Evolutionary conservation across 352 stramenopile species (phyloP).

Genomic region (Aphanomyces euteiches): DNA sequence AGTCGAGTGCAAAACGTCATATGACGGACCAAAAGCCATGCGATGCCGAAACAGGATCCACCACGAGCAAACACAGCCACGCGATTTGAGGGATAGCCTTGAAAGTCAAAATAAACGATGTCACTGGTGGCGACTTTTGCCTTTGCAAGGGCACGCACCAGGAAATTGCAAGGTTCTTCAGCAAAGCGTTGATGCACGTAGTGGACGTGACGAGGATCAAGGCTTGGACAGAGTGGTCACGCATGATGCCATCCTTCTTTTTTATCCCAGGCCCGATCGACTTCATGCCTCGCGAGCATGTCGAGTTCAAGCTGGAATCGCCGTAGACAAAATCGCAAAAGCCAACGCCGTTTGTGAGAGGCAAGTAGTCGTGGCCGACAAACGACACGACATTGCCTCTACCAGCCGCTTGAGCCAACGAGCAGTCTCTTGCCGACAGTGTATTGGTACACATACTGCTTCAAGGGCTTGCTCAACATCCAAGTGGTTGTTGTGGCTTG

Average conservation of each 20-base stretch:
- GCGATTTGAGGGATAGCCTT: slow-evolving; percentile 58
- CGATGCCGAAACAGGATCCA: slow-evolving; percentile 55
- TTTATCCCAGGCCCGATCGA: slow-evolving; percentile 56
- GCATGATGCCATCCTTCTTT: slow-evolving; percentile 62
- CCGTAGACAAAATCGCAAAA: slow-evolving; percentile 66
- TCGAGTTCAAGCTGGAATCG: slow-evolving; percentile 65
- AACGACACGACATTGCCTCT: slow-evolving; percentile 45
- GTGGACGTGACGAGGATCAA: slow-evolving; percentile 71
- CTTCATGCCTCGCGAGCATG: slow-evolving; percentile 55
- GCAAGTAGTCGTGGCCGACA: slow-evolving; percentile 52
- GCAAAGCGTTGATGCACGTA: slow-evolving; percentile 59
- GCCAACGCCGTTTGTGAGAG: slow-evolving; percentile 54
- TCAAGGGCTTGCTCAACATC: no score
- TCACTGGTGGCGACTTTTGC: slow-evolving; percentile 58
- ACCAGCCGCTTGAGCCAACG: slow-evolving; percentile 34
- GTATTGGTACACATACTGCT: slow-evolving; percentile 57
- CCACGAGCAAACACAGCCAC: slow-evolving; percentile 59
- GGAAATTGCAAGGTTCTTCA: slow-evolving; percentile 52
- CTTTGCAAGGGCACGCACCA: slow-evolving; percentile 63
- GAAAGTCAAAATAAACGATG: slow-evolving; percentile 66
- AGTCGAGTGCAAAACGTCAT: slow-evolving; percentile 62
- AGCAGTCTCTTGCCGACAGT: slow-evolving; percentile 36
- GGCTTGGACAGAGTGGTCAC: slow-evolving; percentile 58
- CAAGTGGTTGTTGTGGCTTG: slow-evolving; percentile 54
- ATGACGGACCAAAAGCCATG: slow-evolving; percentile 59